phyloP scores from a whole-genome alignment of 805 yeast species.

The Tetrapisispora nanseiensis region DNA sequence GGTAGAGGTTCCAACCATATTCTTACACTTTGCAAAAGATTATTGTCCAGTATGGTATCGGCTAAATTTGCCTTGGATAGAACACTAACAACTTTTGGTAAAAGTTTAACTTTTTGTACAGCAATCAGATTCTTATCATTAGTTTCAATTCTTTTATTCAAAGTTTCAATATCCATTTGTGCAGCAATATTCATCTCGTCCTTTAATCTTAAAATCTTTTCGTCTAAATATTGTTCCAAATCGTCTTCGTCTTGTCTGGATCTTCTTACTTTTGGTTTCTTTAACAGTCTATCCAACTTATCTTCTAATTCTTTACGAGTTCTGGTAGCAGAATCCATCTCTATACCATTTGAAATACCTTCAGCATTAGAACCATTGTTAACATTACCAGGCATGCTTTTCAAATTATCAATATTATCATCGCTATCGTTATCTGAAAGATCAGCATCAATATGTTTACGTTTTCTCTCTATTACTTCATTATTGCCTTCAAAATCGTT shows the following conservation, averaged over 20 bases:
- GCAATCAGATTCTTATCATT: slow-evolving; percentile 34
- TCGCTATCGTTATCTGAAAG: slow-evolving; percentile 17
- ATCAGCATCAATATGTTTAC: slow-evolving; percentile 20
- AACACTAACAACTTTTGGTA: slow-evolving; percentile 68
- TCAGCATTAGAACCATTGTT: slow-evolving; percentile 17
- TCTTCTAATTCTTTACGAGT: slow-evolving; percentile 74
- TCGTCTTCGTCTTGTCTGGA: slow-evolving; percentile 81
- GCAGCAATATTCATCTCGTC: slow-evolving; percentile 88
- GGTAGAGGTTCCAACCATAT: slow-evolving; percentile 98
- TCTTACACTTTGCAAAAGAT: slow-evolving; percentile 83
- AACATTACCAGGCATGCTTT: slow-evolving; percentile 7
- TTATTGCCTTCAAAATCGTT: neutral
- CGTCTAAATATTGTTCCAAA: slow-evolving; percentile 91
- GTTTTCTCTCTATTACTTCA: slow-evolving; percentile 14
- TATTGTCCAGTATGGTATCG: slow-evolving; percentile 88
- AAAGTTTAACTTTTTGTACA: slow-evolving; percentile 57
- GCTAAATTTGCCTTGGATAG: slow-evolving; percentile 77
- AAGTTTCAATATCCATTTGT: slow-evolving; percentile 52
- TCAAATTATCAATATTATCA: slow-evolving; percentile 9
- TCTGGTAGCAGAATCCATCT: slow-evolving; percentile 10
- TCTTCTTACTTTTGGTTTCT: slow-evolving; percentile 51
- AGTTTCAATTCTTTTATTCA: slow-evolving; percentile 35
- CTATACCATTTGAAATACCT: slow-evolving; percentile 22
- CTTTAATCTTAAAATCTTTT: slow-evolving; percentile 67
- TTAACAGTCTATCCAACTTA: slow-evolving; percentile 66